Percentiles rank a stretch among this genome's conserved stretches.
These are phyloP conservation scores for Thuidium tamariscinum DNA, from an alignment of 225 moss, liverwort and hornwort species.

Conservation along the genomic window DNA sequence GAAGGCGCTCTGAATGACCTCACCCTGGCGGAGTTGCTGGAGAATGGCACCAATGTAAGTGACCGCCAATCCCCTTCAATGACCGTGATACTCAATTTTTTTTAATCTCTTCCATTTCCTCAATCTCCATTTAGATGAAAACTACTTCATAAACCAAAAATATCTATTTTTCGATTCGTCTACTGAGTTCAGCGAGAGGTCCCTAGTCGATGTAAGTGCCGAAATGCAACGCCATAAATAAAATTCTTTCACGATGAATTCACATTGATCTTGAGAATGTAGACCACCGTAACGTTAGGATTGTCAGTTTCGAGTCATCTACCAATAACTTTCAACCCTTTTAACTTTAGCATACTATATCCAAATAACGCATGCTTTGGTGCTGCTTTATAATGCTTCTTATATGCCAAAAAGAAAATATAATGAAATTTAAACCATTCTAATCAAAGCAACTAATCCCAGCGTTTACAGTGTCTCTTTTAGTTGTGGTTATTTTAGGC, in stretches of 20 bases:
- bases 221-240: not conserved
- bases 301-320: not conserved
- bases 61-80: not conserved
- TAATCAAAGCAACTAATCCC: no score
- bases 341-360: not conserved
- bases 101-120: not conserved
- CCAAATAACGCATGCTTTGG: not conserved
- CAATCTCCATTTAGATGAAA: not conserved
- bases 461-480: not conserved
- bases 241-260: not conserved
- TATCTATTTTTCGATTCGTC: not conserved
- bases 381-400: not conserved
- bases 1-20: constrained; percentile 37
- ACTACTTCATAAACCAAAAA: not conserved
- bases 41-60: constrained; percentile 18
- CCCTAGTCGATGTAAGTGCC: not conserved
- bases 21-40: constrained; percentile 31
- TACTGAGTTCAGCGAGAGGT: not conserved
- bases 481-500: not conserved
- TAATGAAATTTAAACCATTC: no score
- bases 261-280: not conserved
- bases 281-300: not conserved
- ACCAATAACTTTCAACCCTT: not conserved
- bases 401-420: not conserved
- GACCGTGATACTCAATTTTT: not conserved